Percentiles rank a stretch among this genome's conserved stretches.
These are phyloP conservation scores for Amphirosellinia nigrospora DNA, from an alignment of 495 filamentous ascomycete genomes.

Conservation along the genomic window DNA sequence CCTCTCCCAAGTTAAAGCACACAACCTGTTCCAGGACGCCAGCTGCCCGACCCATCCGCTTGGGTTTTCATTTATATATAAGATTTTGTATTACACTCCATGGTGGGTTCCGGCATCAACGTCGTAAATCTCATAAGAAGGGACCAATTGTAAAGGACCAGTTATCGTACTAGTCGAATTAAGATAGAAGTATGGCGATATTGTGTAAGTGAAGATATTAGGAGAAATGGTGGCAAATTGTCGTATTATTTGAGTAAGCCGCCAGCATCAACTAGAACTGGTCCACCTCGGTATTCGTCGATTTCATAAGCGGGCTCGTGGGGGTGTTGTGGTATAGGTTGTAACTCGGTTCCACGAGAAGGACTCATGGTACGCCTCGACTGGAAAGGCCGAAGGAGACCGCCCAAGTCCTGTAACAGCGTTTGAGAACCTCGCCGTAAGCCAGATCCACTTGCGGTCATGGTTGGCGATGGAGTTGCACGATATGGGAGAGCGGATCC, in stretches of 20 bases:
- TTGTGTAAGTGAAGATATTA: not conserved
- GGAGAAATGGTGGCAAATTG: not conserved
- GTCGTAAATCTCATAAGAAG: slow-evolving; percentile 34
- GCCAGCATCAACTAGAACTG: slow-evolving; percentile 61
- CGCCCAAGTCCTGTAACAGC: slow-evolving; percentile 65
- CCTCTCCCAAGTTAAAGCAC: not conserved
- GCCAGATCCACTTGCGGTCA: slow-evolving; percentile 43
- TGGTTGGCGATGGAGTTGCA: slow-evolving; percentile 38
- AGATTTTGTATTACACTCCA: slow-evolving; percentile 31
- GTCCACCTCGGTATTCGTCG: slow-evolving; percentile 31
- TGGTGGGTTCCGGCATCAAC: slow-evolving; percentile 25
- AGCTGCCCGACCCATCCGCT: slow-evolving; percentile 20
- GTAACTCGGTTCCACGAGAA: slow-evolving; percentile 41
- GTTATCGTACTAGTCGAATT: slow-evolving; percentile 5
- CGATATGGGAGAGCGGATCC: slow-evolving; percentile 40
- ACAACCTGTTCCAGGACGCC: slow-evolving; percentile 17
- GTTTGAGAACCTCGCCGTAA: slow-evolving; percentile 56
- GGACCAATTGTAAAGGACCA: not conserved
- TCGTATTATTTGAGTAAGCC: slow-evolving; percentile 50
- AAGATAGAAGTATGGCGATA: not conserved
- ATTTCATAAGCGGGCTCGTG: slow-evolving; percentile 30
- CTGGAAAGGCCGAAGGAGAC: slow-evolving; percentile 48
- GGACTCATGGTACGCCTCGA: slow-evolving; percentile 33
- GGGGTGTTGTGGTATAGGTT: slow-evolving; percentile 45
- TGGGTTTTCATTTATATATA: slow-evolving; percentile 30